Percentiles rank a stretch among this genome's conserved stretches.
Conservation (phyloP, 2,329 filamentous ascomycete species). For the Sphaerostilbella broomeana region DNA sequence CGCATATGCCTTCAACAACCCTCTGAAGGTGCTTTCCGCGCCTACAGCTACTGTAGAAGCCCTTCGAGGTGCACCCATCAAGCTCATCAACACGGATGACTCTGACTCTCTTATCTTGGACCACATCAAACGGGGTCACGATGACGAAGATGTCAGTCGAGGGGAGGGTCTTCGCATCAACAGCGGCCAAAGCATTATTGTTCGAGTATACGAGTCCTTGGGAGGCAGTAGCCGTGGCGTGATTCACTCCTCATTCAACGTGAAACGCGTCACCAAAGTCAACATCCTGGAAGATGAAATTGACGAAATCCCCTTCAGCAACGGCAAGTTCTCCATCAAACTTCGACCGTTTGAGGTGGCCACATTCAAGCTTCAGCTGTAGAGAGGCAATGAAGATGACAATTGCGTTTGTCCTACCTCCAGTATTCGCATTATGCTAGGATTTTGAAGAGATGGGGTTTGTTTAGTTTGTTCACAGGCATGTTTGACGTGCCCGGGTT, state of each 20-base stretch:
- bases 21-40: slow-evolving; percentile 43
- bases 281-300: slow-evolving; percentile 86
- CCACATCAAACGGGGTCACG: slow-evolving; percentile 86
- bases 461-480: too few species aligned
- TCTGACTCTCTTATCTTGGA: slow-evolving; percentile 69
- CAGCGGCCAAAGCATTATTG: slow-evolving; percentile 69
- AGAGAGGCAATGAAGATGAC: slow-evolving; percentile 22
- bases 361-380: slow-evolving; percentile 61
- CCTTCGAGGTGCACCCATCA: slow-evolving; percentile 45
- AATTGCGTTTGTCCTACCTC: slow-evolving; percentile 21
- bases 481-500: background rate
- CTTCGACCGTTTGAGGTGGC: slow-evolving; percentile 80
- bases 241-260: slow-evolving; percentile 60
- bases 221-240: slow-evolving; percentile 72
- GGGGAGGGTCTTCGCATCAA: slow-evolving; percentile 56
- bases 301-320: slow-evolving; percentile 51
- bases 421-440: slow-evolving; percentile 16
- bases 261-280: slow-evolving; percentile 73
- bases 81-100: slow-evolving; percentile 52
- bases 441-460: slow-evolving; percentile 4
- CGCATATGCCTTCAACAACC: slow-evolving; percentile 86
- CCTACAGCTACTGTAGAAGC: slow-evolving; percentile 22
- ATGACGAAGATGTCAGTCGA: slow-evolving; percentile 66
- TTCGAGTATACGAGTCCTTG: slow-evolving; percentile 82
- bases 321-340: slow-evolving; percentile 51